These are phyloP conservation scores for Lindgomyces ingoldianus DNA, from an alignment of 495 filamentous ascomycete species.

Conservation along the genomic window DNA sequence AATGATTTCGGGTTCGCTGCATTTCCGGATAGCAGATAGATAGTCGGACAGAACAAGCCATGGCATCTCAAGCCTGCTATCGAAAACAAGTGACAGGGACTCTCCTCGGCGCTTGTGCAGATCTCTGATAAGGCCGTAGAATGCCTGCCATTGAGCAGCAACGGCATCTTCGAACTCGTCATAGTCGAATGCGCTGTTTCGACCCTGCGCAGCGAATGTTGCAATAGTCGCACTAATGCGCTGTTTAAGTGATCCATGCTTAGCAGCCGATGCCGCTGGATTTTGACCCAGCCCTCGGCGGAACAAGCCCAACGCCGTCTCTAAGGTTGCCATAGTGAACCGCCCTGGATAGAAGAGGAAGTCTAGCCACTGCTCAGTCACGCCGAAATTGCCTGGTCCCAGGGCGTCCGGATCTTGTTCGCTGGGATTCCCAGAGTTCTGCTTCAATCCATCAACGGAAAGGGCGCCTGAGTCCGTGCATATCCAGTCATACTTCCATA, in stretches of 20 bases:
- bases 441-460: slow-evolving; percentile 37
- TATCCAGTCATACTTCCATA: slow-evolving; percentile 74
- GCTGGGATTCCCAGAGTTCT: slow-evolving; percentile 36
- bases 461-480: slow-evolving; percentile 54
- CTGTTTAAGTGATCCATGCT: slow-evolving; percentile 60
- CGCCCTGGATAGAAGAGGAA: slow-evolving; percentile 81
- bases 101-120: slow-evolving; percentile 83
- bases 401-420: slow-evolving; percentile 22
- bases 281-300: slow-evolving; percentile 33
- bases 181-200: slow-evolving; percentile 66
- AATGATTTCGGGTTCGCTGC: slow-evolving; percentile 73
- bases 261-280: slow-evolving; percentile 6
- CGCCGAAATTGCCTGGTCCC: slow-evolving; percentile 2
- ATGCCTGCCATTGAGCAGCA: slow-evolving; percentile 84
- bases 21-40: slow-evolving; percentile 74
- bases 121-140: slow-evolving; percentile 81
- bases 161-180: slow-evolving; percentile 67
- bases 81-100: slow-evolving; percentile 71
- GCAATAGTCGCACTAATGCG: slow-evolving; percentile 70
- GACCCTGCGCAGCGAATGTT: slow-evolving; percentile 61
- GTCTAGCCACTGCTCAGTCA: slow-evolving; percentile 44
- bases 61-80: slow-evolving; percentile 67
- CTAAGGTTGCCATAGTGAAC: slow-evolving; percentile 74
- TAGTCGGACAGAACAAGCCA: slow-evolving; percentile 82
- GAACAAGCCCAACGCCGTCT: slow-evolving; percentile 77